Base-by-base conservation (phyloP, 768 basidiomycete species). In the Kondoa subrosea region DNA sequence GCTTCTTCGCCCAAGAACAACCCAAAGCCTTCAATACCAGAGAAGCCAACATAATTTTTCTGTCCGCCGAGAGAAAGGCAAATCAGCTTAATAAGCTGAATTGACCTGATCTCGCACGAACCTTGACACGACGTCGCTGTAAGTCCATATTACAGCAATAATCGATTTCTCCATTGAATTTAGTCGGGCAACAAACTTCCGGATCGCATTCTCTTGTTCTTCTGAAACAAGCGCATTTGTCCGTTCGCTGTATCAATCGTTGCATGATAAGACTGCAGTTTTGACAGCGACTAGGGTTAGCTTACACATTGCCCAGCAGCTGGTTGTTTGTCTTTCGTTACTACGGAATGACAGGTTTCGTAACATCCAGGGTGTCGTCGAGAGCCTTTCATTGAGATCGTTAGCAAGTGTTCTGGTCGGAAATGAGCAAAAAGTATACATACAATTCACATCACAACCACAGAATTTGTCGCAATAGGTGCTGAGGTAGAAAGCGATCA, bases 381-480 rank as follows among this genome's bases (percentile, higher is more conserved):
- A 14, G 8, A 27, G 25, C 58, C n/a, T 26, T 12, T 4, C 8
- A 25, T 12, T 15, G 14, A 4, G 30, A 25, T 31, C 58, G n/a
- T n/a, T n/a, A n/a, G n/a, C n/a, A n/a, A n/a, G n/a, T n/a, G n/a
- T n/a, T n/a, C n/a, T 4, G 25, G 8, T 27, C 4, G n/a, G n/a
- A 25, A 60, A 26, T 60, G 4, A 14, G 58, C 4, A 25, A 27
- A 60, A 15, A 60, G 8, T 60, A 12, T 60, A 25, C 25, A 14
- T 25, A 60, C 58, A 60, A 4, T 60, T 27, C 14, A 31, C 25
- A 60, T 25, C n/a, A 27, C 58, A 60, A 60, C n/a, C n/a, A 27
- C 58, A 60, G 58, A 60, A 60, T 31, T 60, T 60, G 58, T 60
- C 58, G 58, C 58, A 60, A 4, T 25, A 60, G 25, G 58, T 60